Conservation (phyloP, 306 rosid species). For the Castanospermum australe region DNA sequence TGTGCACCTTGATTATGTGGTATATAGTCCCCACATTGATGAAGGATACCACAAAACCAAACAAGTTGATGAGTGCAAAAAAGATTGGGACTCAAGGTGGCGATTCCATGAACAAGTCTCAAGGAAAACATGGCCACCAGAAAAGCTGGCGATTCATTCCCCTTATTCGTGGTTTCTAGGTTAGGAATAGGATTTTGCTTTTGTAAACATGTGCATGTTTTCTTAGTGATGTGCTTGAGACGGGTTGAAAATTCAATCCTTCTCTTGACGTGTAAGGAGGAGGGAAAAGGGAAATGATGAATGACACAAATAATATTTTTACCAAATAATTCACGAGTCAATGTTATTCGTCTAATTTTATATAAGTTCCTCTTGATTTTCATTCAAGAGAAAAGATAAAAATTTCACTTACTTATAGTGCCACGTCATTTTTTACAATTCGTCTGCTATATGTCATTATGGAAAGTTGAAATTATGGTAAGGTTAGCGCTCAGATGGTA, state of each 20-base stretch:
- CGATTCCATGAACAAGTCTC: constrained; percentile 16
- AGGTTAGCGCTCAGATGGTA: neutral
- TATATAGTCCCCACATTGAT: constrained; percentile 61
- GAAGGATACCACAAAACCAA: constrained; percentile 28
- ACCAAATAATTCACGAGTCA: too few relatives aligned
- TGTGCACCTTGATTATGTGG: constrained; percentile 72
- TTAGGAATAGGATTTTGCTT: constrained; percentile 25
- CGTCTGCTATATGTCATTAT: too few relatives aligned
- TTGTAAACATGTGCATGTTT: constrained; percentile 17
- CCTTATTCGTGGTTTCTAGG: neutral
- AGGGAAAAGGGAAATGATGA: too few relatives aligned
- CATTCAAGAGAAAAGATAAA: too few relatives aligned
- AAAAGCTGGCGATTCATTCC: constrained; percentile 66
- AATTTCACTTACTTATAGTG: too few relatives aligned
- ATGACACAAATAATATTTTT: too few relatives aligned
- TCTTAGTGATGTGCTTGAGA: constrained; percentile 15
- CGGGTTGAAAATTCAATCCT: neutral
- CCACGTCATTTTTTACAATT: too few relatives aligned
- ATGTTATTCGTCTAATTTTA: too few relatives aligned
- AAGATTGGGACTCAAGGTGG: constrained; percentile 27
- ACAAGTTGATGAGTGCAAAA: constrained; percentile 28
- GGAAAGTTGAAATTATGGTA: constrained; percentile 28
- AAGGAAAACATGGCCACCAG: constrained; percentile 43
- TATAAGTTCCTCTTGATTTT: too few relatives aligned
- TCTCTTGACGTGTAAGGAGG: constrained; percentile 19